Evolutionary conservation across 2,329 filamentous ascomycete species (phyloP).

Genomic region (Pseudogymnoascus sp.): DNA sequence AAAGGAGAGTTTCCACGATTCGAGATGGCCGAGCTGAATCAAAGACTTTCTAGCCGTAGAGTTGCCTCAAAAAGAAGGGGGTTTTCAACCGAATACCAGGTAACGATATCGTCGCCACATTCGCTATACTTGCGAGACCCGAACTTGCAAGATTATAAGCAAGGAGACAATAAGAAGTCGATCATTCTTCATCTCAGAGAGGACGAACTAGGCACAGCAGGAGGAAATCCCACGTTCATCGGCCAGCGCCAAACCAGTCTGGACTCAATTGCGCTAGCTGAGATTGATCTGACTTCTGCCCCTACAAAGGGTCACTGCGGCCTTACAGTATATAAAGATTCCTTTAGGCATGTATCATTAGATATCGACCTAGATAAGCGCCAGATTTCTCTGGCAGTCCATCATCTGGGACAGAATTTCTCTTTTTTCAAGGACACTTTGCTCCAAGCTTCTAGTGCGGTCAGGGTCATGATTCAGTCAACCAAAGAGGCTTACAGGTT

Average conservation of each 20-base stretch:
- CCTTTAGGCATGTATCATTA: constrained; percentile 16
- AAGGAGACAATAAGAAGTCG: constrained; percentile 10
- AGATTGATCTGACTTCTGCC: not conserved
- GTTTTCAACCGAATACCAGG: not conserved
- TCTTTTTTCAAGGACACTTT: not conserved
- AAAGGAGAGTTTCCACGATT: constrained; percentile 24
- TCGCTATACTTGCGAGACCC: constrained; percentile 18
- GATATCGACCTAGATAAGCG: not conserved
- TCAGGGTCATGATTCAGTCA: not conserved
- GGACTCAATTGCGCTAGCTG: constrained; percentile 10
- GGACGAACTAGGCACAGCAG: not conserved
- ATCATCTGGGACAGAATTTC: not conserved
- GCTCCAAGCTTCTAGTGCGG: not conserved
- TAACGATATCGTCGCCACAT: not conserved
- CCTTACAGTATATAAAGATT: constrained; percentile 24
- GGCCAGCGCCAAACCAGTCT: constrained; percentile 17
- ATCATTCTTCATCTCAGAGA: constrained; percentile 14
- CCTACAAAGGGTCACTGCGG: constrained; percentile 17
- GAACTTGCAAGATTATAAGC: constrained; percentile 15
- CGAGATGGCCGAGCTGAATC: constrained; percentile 19
- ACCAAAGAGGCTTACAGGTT: not conserved
- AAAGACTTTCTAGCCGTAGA: not conserved
- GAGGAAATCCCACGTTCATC: constrained; percentile 18
- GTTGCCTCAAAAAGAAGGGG: not conserved
- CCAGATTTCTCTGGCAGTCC: not conserved